Conservation (phyloP, 2,329 filamentous ascomycete species). For the Pestalotiopsis sp. region DNA sequence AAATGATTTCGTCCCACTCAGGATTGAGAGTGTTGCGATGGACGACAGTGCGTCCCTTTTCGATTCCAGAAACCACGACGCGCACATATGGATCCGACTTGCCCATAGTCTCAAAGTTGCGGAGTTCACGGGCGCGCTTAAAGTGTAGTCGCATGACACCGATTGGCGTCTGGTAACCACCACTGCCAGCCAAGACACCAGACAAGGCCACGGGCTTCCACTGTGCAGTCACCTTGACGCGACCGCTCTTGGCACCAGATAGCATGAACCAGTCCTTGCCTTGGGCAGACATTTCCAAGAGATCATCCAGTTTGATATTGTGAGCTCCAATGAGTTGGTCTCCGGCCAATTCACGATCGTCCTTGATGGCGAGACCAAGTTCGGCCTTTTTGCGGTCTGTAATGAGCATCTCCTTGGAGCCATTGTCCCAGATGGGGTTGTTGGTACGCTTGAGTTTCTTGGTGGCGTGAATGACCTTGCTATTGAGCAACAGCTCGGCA, state of each 20-base stretch:
- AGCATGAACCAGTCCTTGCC: slow-evolving; percentile 97
- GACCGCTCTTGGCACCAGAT: slow-evolving; percentile 76
- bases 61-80: slow-evolving; percentile 84
- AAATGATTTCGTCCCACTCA: slow-evolving; percentile 93
- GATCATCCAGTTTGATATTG: slow-evolving; percentile 92
- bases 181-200: slow-evolving; percentile 74
- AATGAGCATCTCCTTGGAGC: slow-evolving; percentile 90
- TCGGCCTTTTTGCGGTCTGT: slow-evolving; percentile 90
- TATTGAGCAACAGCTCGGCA: slow-evolving; percentile 83
- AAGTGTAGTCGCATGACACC: slow-evolving; percentile 96
- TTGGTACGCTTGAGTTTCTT: slow-evolving; percentile 96
- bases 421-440: slow-evolving; percentile 94
- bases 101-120: slow-evolving; percentile 92
- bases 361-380: slow-evolving; percentile 90
- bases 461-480: slow-evolving; percentile 85
- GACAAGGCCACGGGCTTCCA: slow-evolving; percentile 94
- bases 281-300: slow-evolving; percentile 87
- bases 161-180: slow-evolving; percentile 89
- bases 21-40: slow-evolving; percentile 96
- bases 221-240: slow-evolving; percentile 86
- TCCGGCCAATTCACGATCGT: slow-evolving; percentile 81
- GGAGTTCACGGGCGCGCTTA: slow-evolving; percentile 76
- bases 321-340: slow-evolving; percentile 90
- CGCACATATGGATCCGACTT: slow-evolving; percentile 96
- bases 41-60: slow-evolving; percentile 90